Evolutionary conservation across 2,329 filamentous ascomycete genomes (phyloP).

Genomic region (Arthrobotrys pseudoclavata): DNA sequence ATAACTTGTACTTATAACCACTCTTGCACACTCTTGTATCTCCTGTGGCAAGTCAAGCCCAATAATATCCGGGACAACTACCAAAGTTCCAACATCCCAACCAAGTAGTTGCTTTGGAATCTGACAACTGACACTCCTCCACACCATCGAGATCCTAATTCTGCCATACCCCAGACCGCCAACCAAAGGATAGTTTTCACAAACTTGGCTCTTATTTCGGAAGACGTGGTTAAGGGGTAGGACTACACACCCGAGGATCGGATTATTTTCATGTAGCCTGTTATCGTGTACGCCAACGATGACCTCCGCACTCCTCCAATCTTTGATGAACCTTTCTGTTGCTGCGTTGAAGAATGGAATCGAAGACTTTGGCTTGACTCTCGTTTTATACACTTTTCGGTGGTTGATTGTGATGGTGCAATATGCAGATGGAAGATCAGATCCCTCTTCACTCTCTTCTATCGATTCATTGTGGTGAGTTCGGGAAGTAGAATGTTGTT

Average conservation of each 20-base stretch:
- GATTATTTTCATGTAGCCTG: conserved; percentile 77
- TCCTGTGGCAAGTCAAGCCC: conserved; percentile 31
- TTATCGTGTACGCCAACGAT: conserved; percentile 78
- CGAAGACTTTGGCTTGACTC: conserved; percentile 82
- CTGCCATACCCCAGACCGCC: conserved; percentile 81
- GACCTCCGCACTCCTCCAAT: conserved; percentile 77
- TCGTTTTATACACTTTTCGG: conserved; percentile 76
- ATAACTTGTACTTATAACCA: conserved; percentile 15
- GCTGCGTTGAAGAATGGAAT: conserved; percentile 85
- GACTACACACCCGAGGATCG: conserved; percentile 78
- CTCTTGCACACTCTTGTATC: conserved; percentile 28
- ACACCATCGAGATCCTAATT: conserved; percentile 78
- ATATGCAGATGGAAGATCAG: conserved; percentile 78
- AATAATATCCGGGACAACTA: conserved; percentile 64
- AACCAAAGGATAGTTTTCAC: conserved; percentile 76
- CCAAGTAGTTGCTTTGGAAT: conserved; percentile 71
- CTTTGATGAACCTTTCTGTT: conserved; percentile 78
- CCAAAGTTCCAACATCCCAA: conserved; percentile 80
- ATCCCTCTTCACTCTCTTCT: conserved; percentile 74
- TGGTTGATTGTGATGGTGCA: conserved; percentile 82
- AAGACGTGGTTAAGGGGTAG: conserved; percentile 76
- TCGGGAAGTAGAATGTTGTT: conserved; percentile 39
- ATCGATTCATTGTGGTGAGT: conserved; percentile 67
- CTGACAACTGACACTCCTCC: conserved; percentile 77
- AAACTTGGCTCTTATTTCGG: conserved; percentile 74